phyloP scores from a whole-genome alignment of 164 flowering plant species.

The Umbilicus rupestris region DNA sequence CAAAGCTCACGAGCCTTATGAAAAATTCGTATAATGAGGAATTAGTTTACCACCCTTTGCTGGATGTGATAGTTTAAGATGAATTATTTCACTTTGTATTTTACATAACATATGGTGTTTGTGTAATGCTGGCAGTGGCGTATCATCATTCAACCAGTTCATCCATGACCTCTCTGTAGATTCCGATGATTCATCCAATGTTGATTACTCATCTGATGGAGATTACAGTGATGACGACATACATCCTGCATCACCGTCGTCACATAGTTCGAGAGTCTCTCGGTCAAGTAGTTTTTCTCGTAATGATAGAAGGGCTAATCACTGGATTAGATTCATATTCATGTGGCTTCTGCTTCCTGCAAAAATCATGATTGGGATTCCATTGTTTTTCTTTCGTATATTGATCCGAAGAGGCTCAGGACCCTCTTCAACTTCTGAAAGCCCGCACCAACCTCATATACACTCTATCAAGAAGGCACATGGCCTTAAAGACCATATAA shows the following conservation, averaged over 20 bases:
- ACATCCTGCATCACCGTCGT: slow-evolving; percentile 48
- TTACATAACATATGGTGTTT: neutral
- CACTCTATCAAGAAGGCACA: slow-evolving; percentile 28
- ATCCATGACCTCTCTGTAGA: slow-evolving; percentile 82
- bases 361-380: slow-evolving; percentile 47
- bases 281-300: slow-evolving; percentile 37
- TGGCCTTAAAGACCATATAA: slow-evolving; percentile 50
- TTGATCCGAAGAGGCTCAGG: slow-evolving; percentile 21
- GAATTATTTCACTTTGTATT: neutral
- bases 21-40: too few relatives aligned
- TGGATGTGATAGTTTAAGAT: too few relatives aligned
- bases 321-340: slow-evolving; percentile 41
- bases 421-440: slow-evolving; percentile 19
- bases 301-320: slow-evolving; percentile 32
- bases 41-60: too few relatives aligned
- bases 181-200: slow-evolving; percentile 59
- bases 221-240: slow-evolving; percentile 69
- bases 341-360: slow-evolving; percentile 65
- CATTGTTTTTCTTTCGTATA: slow-evolving; percentile 32
- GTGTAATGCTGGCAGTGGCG: slow-evolving; percentile 51
- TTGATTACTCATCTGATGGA: slow-evolving; percentile 67
- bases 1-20: neutral
- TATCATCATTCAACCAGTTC: slow-evolving; percentile 91
- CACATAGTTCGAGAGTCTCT: slow-evolving; percentile 55
- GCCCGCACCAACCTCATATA: slow-evolving; percentile 17